These are phyloP conservation scores for Exserohilum turcica DNA, from an alignment of 2,329 filamentous ascomycete species.

Conservation along the genomic window DNA sequence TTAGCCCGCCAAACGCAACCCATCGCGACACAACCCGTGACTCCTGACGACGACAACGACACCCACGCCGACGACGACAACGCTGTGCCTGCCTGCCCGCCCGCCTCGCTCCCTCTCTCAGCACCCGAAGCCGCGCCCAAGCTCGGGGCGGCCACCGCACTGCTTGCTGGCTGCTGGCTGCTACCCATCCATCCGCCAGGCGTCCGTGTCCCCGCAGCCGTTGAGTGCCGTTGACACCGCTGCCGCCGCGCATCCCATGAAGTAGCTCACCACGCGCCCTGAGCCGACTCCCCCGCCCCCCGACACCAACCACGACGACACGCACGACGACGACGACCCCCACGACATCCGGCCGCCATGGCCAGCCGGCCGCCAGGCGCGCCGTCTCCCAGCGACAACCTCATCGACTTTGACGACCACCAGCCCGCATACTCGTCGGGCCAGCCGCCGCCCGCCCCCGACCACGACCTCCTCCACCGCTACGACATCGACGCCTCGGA, in stretches of 20 bases:
- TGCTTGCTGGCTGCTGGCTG: neutral
- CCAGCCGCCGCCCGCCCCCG: conserved; percentile 76
- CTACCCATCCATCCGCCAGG: conserved; percentile 8
- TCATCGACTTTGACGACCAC: conserved; percentile 75
- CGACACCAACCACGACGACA: too few relatives aligned
- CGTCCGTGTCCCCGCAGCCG: conserved; percentile 6
- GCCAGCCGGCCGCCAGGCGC: conserved; percentile 61
- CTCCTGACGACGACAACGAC: neutral
- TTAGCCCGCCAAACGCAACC: conserved; percentile 5
- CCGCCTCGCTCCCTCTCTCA: neutral
- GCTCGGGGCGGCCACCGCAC: conserved; percentile 3
- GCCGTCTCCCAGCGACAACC: conserved; percentile 58
- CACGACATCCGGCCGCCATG: conserved; percentile 48
- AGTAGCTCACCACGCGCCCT: conserved; percentile 25
- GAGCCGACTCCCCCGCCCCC: too few relatives aligned
- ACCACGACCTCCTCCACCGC: conserved; percentile 77
- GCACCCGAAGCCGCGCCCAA: conserved; percentile 16
- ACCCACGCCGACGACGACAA: neutral
- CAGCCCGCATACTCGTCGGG: conserved; percentile 75
- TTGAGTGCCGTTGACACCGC: too few relatives aligned
- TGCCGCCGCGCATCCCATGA: conserved; percentile 28
- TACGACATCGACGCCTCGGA: conserved; percentile 73
- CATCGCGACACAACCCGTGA: too few relatives aligned
- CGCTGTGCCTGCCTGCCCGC: neutral
- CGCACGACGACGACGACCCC: too few relatives aligned